Evolutionary conservation across 495 filamentous ascomycete genomes (phyloP).

Genomic region (Penicillium turbatum): DNA sequence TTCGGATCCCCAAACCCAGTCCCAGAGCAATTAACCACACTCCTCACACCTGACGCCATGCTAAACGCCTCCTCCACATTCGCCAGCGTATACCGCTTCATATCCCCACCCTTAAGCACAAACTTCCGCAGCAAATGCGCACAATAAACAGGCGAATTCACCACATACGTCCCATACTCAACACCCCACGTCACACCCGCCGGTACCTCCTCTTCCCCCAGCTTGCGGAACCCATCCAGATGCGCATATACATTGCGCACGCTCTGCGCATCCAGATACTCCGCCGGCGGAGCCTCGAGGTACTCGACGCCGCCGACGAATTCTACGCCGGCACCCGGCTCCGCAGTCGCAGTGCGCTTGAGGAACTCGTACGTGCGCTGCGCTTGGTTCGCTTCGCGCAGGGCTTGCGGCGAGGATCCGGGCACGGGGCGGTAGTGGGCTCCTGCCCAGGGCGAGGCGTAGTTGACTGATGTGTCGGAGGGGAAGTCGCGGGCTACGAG

Average conservation of each 20-base stretch:
- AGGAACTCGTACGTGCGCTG: slow-evolving; percentile 50
- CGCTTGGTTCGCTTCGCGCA: slow-evolving; percentile 48
- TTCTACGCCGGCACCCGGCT: slow-evolving; percentile 51
- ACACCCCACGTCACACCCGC: slow-evolving; percentile 50
- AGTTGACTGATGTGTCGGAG: slow-evolving; percentile 51
- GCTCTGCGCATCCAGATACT: slow-evolving; percentile 36
- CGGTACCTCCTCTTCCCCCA: slow-evolving; percentile 40
- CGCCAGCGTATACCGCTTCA: slow-evolving; percentile 41
- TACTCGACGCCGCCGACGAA: slow-evolving; percentile 55
- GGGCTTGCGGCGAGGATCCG: slow-evolving; percentile 34
- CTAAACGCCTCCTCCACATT: slow-evolving; percentile 47
- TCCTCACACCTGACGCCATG: slow-evolving; percentile 34
- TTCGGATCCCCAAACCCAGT: slow-evolving; percentile 49
- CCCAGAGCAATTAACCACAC: slow-evolving; percentile 58
- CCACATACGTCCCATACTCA: slow-evolving; percentile 53
- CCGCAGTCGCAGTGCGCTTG: slow-evolving; percentile 31
- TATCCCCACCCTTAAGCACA: slow-evolving; percentile 45
- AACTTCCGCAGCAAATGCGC: slow-evolving; percentile 51
- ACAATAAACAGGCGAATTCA: slow-evolving; percentile 62
- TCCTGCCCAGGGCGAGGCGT: slow-evolving; percentile 62
- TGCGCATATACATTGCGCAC: slow-evolving; percentile 28
- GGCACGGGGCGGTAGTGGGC: slow-evolving; percentile 58
- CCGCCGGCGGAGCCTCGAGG: slow-evolving; percentile 47
- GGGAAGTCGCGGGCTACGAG: slow-evolving; percentile 57
- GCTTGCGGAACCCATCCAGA: slow-evolving; percentile 42